Percentiles rank a stretch among this genome's conserved stretches.
Conservation (phyloP, 2,329 filamentous ascomycete genomes). For the Trichoderma sp. region DNA sequence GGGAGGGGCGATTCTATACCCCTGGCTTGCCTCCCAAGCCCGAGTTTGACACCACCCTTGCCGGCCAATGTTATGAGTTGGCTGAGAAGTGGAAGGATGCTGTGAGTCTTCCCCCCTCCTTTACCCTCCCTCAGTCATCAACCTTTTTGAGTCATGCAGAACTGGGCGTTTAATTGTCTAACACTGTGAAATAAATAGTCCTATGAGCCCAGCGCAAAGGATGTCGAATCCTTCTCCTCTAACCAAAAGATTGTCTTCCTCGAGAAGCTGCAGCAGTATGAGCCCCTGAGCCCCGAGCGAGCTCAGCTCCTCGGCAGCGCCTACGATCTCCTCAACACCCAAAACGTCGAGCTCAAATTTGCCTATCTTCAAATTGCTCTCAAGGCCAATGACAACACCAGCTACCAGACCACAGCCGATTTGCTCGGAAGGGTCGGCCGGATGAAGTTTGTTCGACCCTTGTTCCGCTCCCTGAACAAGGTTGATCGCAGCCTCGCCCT, state of each 20-base stretch:
- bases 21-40: conserved; percentile 89
- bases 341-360: conserved; percentile 82
- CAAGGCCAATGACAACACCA: conserved; percentile 64
- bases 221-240: conserved; percentile 71
- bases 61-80: conserved; percentile 78
- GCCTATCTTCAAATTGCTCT: conserved; percentile 80
- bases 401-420: conserved; percentile 68
- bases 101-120: conserved; percentile 34
- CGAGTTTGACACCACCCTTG: conserved; percentile 82
- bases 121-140: too few relatives aligned
- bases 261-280: conserved; percentile 66
- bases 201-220: conserved; percentile 62
- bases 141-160: background rate
- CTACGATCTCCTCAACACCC: conserved; percentile 70
- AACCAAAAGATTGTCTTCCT: conserved; percentile 93
- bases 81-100: conserved; percentile 74
- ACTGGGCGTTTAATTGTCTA: background rate
- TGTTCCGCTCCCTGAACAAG: conserved; percentile 73
- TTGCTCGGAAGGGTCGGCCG: conserved; percentile 79
- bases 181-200: conserved; percentile 33
- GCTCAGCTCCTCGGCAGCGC: conserved; percentile 69
- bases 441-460: conserved; percentile 94
- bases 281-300: conserved; percentile 60
- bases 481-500: conserved; percentile 72
- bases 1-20: conserved; percentile 86